phyloP scores from a whole-genome alignment of 78 protist species.

The Chrysochromulina tobinii region DNA sequence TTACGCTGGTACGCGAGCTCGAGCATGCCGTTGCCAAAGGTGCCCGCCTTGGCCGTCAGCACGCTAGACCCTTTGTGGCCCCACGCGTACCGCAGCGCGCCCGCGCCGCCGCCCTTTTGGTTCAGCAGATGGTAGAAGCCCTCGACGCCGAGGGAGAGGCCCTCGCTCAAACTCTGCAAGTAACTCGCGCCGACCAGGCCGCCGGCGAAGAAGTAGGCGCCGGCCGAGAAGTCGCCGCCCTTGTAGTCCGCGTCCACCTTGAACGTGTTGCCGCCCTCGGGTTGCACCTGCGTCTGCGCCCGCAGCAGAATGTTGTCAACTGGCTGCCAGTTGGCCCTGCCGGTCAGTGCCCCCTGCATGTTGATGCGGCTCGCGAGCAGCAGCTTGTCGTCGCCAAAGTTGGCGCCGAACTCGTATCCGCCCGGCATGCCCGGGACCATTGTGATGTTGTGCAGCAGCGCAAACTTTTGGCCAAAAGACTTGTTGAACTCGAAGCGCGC shows the following conservation, averaged over 20 bases:
- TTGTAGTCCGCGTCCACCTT: background rate
- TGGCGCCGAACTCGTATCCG: constrained; percentile 8
- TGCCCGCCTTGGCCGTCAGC: background rate
- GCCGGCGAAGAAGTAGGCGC: background rate
- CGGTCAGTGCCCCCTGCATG: background rate
- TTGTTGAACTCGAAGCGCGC: constrained; percentile 34
- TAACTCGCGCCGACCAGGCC: constrained; percentile 26
- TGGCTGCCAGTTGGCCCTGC: background rate
- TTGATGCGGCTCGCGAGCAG: background rate
- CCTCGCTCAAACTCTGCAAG: constrained; percentile 22
- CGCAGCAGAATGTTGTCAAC: background rate
- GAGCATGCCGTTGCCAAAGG: constrained; percentile 24
- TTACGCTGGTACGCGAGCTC: constrained; percentile 36
- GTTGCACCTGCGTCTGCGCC: background rate
- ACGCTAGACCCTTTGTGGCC: background rate
- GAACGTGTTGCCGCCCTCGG: background rate
- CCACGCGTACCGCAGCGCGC: constrained; percentile 5
- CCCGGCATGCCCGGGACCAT: background rate
- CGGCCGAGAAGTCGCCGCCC: background rate
- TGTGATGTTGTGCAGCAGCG: background rate
- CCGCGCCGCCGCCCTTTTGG: constrained; percentile 8
- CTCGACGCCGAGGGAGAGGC: constrained; percentile 30
- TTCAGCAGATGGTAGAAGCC: constrained; percentile 23
- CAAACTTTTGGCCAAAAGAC: background rate
- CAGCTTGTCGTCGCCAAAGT: background rate